phyloP scores from a whole-genome alignment of 2,329 filamentous ascomycete species.

The Podosphaera xanthii region DNA sequence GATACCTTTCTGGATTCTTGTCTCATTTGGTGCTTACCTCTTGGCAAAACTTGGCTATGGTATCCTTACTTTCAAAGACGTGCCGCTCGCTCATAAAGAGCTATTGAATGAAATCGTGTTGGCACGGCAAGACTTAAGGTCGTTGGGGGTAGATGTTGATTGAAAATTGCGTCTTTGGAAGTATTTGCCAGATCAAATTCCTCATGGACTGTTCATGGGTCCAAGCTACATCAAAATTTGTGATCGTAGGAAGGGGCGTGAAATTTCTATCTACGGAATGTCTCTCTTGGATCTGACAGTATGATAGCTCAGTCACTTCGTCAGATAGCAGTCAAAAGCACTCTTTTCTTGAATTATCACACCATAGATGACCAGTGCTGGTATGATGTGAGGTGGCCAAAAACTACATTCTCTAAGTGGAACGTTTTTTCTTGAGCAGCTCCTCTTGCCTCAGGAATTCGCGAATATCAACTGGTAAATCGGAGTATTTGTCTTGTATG shows the following conservation, averaged over 20 bases:
- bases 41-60: conserved; percentile 81
- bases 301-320: too few relatives aligned
- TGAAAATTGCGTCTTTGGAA: conserved; percentile 4
- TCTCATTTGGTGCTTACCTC: conserved; percentile 78
- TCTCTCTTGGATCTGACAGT: too few relatives aligned
- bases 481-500: conserved; percentile 10
- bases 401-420: conserved; percentile 22
- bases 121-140: conserved; percentile 50
- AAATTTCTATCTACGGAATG: too few relatives aligned
- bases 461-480: conserved; percentile 73
- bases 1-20: conserved; percentile 83
- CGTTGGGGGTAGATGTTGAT: conserved; percentile 42
- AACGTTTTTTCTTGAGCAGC: conserved; percentile 55
- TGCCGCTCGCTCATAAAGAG: conserved; percentile 73
- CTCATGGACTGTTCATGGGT: too few relatives aligned
- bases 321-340: too few relatives aligned
- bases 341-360: neutral
- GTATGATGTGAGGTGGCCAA: conserved; percentile 3
- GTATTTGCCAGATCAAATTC: too few relatives aligned
- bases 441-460: conserved; percentile 98
- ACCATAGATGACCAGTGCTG: neutral
- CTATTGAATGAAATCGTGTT: conserved; percentile 64
- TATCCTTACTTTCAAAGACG: conserved; percentile 90
- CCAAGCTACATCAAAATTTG: too few relatives aligned
- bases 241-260: too few relatives aligned